Evolutionary conservation across 169 alveolate genomes (phyloP), one percentile per base, ranked within the genome.

Genomic region (Plasmodium blacklocki): DNA sequence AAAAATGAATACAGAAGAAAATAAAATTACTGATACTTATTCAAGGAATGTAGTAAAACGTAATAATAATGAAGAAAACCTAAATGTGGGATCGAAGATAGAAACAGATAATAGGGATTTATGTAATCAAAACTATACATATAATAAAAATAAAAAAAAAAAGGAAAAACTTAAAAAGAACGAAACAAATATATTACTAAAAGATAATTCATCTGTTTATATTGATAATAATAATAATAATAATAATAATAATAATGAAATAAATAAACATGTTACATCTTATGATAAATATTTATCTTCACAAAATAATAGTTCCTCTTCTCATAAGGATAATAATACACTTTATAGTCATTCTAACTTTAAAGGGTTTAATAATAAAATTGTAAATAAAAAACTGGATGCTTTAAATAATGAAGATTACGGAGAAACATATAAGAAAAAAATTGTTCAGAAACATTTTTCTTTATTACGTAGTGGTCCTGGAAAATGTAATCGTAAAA

Each of bases 391-490:
- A 11, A 66, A 78, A 64, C 15, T 78, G 14, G 89, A 78, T 18
- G 63, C 18, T 11, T 5, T 70, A 52, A 54, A 78, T 39, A 21
- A 21, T 50, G 43, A 49, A 23, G 29, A 78, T 50, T 64, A 47
- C 67, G 63, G 59, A 45, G 78, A 78, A 58, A 78, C 76, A 54
- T 78, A 43, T 32, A 83, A 83, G 45, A 83, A 70, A 26, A 62
- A 68, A 63, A 58, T 83, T 23, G 70, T 83, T n/a, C 83, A 83
- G 15, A 67, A 50, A 26, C 83, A 83, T 63, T 70, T 83, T 62
- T 58, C 75, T 49, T 60, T 83, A 49, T 29, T 83, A 29, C 91
- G 86, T 21, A 83, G 73, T 67, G 91, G 75, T 7, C 60, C 47
- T 18, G 86, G 52, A 15, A 83, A 15, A 58, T 58, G 58, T 83